Evolutionary conservation across 192 early-diverging fungal genomes (phyloP).

Genomic region (Mortierella alpina): DNA sequence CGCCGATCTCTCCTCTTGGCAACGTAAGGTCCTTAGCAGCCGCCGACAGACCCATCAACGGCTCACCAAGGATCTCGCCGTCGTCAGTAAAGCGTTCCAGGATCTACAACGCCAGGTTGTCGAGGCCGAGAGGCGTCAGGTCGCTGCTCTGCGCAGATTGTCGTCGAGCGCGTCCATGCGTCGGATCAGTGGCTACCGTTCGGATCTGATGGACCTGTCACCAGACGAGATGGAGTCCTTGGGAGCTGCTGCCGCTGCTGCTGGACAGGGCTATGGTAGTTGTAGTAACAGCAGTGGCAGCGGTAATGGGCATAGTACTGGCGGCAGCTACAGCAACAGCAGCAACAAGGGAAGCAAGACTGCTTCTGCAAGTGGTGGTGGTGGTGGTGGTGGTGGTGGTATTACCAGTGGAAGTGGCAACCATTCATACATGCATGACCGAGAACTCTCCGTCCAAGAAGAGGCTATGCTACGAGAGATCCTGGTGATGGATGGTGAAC

Average conservation of each 20-base stretch:
- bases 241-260: neutral
- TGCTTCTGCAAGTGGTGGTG: neutral
- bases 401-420: neutral
- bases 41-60: slow-evolving; percentile 40
- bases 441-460: slow-evolving; percentile 47
- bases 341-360: neutral
- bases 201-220: slow-evolving; percentile 36
- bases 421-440: slow-evolving; percentile 8
- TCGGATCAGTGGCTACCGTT: slow-evolving; percentile 19
- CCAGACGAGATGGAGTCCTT: slow-evolving; percentile 26
- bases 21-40: slow-evolving; percentile 17
- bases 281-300: no score
- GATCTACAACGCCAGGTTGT: slow-evolving; percentile 33
- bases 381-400: neutral
- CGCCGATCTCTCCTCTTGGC: slow-evolving; percentile 15
- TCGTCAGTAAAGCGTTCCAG: slow-evolving; percentile 38
- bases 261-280: no score
- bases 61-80: slow-evolving; percentile 34
- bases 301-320: neutral
- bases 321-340: neutral
- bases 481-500: slow-evolving; percentile 36
- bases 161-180: slow-evolving; percentile 35
- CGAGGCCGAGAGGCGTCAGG: slow-evolving; percentile 30
- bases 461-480: slow-evolving; percentile 29
- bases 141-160: slow-evolving; percentile 31